Percentiles rank a stretch among this genome's conserved stretches.
phyloP scores from a whole-genome alignment of 345 rosid species.

The Cardiospermum halicacabum region DNA sequence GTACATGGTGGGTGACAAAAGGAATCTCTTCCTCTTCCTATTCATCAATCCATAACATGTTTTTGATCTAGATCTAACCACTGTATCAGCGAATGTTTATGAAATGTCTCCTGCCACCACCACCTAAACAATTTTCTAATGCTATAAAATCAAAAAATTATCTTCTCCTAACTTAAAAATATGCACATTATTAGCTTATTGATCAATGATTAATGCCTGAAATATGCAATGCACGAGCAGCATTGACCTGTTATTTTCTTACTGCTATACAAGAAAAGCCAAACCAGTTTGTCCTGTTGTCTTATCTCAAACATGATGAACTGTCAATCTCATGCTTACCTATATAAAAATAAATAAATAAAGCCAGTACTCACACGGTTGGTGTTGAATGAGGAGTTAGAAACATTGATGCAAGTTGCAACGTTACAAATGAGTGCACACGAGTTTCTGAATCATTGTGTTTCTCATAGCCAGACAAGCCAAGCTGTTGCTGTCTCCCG shows the following conservation, averaged over 20 bases:
- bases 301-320: neutral
- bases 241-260: neutral
- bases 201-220: neutral
- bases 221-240: neutral
- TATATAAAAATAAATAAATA: neutral
- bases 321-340: neutral
- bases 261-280: neutral
- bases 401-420: no score
- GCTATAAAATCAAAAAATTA: neutral
- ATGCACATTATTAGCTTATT: neutral
- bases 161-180: neutral
- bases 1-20: neutral
- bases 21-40: neutral
- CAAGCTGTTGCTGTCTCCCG: no score
- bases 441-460: no score
- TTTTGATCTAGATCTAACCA: neutral
- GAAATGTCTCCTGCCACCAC: conserved; percentile 5
- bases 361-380: no score
- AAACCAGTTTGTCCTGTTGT: neutral
- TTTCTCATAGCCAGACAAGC: no score
- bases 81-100: neutral
- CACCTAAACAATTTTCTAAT: neutral
- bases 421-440: no score
- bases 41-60: neutral
- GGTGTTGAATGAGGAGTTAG: no score